A percentile compares a stretch with the other conserved stretches of the same genome.
These are phyloP conservation scores for Draba incana DNA, from an alignment of 345 rosid species.

Conservation along the genomic window DNA sequence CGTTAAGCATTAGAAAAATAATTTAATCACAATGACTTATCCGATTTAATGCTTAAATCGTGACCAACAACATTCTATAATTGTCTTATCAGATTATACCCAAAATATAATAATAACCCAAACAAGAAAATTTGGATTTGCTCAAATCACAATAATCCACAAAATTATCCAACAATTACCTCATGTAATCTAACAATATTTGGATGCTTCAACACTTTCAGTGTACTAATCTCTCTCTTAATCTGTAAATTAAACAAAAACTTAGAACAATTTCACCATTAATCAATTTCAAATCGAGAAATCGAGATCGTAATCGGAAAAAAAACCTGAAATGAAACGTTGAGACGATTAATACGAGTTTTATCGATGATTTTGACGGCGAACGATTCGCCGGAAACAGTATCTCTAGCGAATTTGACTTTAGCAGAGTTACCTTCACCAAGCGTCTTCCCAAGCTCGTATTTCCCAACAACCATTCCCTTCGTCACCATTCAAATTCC, in stretches of 20 bases:
- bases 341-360: conserved; percentile 56
- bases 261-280: neutral
- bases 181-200: conserved; percentile 82
- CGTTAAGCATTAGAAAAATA: conserved; percentile 4
- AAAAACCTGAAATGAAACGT: conserved; percentile 73
- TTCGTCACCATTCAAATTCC: conserved; percentile 41
- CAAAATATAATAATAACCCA: neutral
- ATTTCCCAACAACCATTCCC: conserved; percentile 79
- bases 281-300: neutral
- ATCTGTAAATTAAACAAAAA: conserved; percentile 53
- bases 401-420: conserved; percentile 68
- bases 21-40: neutral
- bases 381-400: conserved; percentile 59
- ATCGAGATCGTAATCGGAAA: too few species aligned
- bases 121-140: neutral
- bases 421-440: conserved; percentile 91
- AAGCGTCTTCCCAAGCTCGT: conserved; percentile 81
- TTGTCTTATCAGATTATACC: neutral
- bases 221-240: conserved; percentile 80
- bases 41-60: neutral
- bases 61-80: neutral
- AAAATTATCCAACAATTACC: conserved; percentile 45
- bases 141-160: too few species aligned
- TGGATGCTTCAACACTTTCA: conserved; percentile 86
- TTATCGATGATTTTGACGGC: conserved; percentile 92